phyloP scores from a whole-genome alignment of 2,329 filamentous ascomycete genomes.

The Colletotrichum liriopes region DNA sequence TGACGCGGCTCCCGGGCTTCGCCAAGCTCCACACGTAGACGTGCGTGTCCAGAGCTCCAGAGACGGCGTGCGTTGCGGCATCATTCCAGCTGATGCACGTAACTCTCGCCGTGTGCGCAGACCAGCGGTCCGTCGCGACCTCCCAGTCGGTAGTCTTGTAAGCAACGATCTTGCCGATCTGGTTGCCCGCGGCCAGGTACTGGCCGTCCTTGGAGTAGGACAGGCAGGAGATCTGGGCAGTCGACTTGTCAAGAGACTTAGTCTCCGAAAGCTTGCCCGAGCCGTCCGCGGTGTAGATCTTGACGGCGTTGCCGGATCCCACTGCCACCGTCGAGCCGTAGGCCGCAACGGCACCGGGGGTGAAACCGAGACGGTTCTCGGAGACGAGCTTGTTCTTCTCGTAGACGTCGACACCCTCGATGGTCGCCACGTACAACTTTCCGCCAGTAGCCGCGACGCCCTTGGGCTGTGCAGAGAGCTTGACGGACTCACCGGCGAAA shows the following conservation, averaged over 20 bases:
- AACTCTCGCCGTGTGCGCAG: constrained; percentile 72
- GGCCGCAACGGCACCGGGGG: constrained; percentile 81
- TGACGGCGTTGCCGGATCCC: constrained; percentile 81
- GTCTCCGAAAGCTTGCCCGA: constrained; percentile 68
- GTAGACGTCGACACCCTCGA: constrained; percentile 68
- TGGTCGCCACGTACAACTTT: constrained; percentile 71
- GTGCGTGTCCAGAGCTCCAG: constrained; percentile 91
- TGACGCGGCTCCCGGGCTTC: constrained; percentile 87
- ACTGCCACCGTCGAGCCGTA: constrained; percentile 79
- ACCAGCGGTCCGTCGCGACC: constrained; percentile 83
- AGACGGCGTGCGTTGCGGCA: constrained; percentile 83
- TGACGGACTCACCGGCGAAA: constrained; percentile 78
- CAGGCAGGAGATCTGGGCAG: constrained; percentile 82
- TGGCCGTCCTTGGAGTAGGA: constrained; percentile 86
- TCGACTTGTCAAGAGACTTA: constrained; percentile 76
- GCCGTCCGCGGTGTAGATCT: constrained; percentile 78
- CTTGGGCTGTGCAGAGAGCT: constrained; percentile 86
- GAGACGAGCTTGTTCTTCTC: constrained; percentile 74
- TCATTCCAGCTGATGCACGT: constrained; percentile 81
- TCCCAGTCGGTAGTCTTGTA: constrained; percentile 78
- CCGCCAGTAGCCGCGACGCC: constrained; percentile 72
- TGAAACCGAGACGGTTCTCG: constrained; percentile 72
- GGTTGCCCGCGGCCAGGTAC: constrained; percentile 85
- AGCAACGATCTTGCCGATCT: constrained; percentile 88
- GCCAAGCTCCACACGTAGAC: constrained; percentile 91